phyloP scores from a whole-genome alignment of 2,329 filamentous ascomycete genomes.

The Elsinoe fawcettii region DNA sequence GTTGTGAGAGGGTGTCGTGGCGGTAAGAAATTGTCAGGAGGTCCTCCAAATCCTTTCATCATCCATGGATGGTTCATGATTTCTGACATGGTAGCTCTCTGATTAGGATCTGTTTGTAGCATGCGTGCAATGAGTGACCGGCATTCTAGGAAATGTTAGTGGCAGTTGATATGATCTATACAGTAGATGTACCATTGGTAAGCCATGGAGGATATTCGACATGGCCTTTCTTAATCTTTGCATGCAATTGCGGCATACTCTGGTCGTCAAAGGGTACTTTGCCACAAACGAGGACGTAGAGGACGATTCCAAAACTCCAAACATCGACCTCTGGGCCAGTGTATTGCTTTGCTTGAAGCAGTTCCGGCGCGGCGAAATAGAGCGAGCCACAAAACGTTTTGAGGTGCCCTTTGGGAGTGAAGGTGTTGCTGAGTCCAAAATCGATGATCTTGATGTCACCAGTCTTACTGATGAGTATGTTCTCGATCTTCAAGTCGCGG shows the following conservation, averaged over 20 bases:
- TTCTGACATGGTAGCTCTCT: constrained; percentile 78
- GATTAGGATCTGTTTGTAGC: constrained; percentile 87
- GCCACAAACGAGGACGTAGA: constrained; percentile 93
- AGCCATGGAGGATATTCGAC: constrained; percentile 96
- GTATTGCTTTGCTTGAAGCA: constrained; percentile 88
- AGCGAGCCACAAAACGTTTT: constrained; percentile 97
- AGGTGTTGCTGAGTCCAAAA: constrained; percentile 94
- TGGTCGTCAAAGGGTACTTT: constrained; percentile 99
- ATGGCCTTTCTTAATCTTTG: constrained; percentile 95
- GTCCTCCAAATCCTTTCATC: constrained; percentile 76
- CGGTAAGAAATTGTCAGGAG: constrained; percentile 85
- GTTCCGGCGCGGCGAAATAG: constrained; percentile 93
- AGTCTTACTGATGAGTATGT: constrained; percentile 97
- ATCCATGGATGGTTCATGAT: constrained; percentile 97
- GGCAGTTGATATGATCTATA: neutral
- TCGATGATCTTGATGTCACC: constrained; percentile 99
- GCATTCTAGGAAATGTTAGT: constrained; percentile 57
- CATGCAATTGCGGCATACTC: constrained; percentile 95
- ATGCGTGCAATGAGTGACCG: constrained; percentile 87
- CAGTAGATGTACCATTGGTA: constrained; percentile 57
- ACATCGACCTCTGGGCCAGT: constrained; percentile 94
- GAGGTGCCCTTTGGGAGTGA: constrained; percentile 72
- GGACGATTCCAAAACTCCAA: constrained; percentile 97
- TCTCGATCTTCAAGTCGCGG: constrained; percentile 95
- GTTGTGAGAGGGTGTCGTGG: constrained; percentile 74